Base-by-base conservation (phyloP, 441 rosid genomes). In the Populus tomentosa region DNA sequence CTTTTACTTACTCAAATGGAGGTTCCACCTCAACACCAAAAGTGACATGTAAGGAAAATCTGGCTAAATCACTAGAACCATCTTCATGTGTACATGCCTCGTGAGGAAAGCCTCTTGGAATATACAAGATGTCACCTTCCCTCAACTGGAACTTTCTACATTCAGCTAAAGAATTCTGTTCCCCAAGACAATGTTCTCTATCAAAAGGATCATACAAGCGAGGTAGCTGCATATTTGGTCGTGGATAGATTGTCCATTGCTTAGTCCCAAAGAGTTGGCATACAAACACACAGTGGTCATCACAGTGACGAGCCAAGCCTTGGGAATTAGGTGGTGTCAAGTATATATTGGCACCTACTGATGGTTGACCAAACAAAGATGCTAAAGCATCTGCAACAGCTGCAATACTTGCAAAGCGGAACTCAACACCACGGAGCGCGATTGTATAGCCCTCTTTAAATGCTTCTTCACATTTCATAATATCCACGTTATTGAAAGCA, bases 281-380 rank as follows among this genome's bases (percentile, higher is more conserved):
- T 30, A 89, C 90, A 86, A 89, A 89, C 32, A 89, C 92, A 62
- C 92, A 89, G 74, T 90, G 92, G 71, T 90, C 91, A 70, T 90
- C 94, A 20, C 73, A 84, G 74, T 89, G 94, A 74, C 74, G 33
- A 78, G 92, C 90, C 82, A 90, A 84, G 40, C 92, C 94, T 59
- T 87, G 92, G 72, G 94, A 87, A 70, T 84, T 86, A 72, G 85
- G 87, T 6, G 92, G 92, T 59, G 94, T 90, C 82, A 90, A 67
- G 85, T 90, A 90, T 18, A 90, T 73, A 82, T 90, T 89, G 77
- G 90, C 92, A 28, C 30, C 30, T 46, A 46, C 56, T 46, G 56
- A 46, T 14, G 56, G 56, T 46, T 46, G 56, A 46, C 56, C 56
- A 46, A 46, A 46, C 56, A 46, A 46, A 46, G 56, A 14, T 14